phyloP scores from a whole-genome alignment of 2,329 filamentous ascomycete genomes.

The Ceratocystis harringtonii region DNA sequence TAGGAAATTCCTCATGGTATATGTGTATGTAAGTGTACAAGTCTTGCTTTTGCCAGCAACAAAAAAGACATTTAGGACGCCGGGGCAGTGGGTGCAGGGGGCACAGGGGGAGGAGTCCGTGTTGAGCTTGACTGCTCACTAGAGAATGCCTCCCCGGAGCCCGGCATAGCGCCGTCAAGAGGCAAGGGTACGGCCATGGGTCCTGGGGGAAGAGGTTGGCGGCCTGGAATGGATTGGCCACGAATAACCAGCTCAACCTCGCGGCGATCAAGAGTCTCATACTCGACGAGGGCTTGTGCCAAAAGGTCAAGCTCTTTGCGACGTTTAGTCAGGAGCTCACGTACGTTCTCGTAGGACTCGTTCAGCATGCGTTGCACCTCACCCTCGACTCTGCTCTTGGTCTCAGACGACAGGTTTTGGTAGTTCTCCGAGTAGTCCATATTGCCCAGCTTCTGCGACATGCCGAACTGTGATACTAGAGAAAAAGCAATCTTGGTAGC shows the following conservation, averaged over 20 bases:
- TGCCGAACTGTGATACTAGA: constrained; percentile 81
- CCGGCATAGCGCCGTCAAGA: constrained; percentile 11
- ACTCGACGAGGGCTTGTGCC: constrained; percentile 79
- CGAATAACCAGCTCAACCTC: constrained; percentile 84
- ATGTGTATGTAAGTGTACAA: constrained; percentile 6
- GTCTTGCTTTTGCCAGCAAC: not conserved
- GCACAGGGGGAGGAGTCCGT: constrained; percentile 12
- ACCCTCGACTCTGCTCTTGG: constrained; percentile 69
- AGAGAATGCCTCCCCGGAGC: constrained; percentile 15
- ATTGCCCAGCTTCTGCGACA: constrained; percentile 76
- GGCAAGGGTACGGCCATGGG: constrained; percentile 39
- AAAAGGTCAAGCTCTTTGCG: constrained; percentile 76
- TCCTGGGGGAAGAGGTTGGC: constrained; percentile 35
- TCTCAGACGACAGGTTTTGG: constrained; percentile 66
- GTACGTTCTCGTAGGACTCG: constrained; percentile 62
- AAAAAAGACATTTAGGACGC: constrained; percentile 8
- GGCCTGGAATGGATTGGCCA: constrained; percentile 64
- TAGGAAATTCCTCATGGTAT: not conserved
- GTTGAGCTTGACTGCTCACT: constrained; percentile 5
- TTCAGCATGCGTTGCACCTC: constrained; percentile 78
- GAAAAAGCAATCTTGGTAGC: constrained; percentile 72
- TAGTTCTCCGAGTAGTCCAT: constrained; percentile 78
- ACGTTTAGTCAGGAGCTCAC: constrained; percentile 54
- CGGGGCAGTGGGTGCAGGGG: constrained; percentile 11
- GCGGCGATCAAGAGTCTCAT: constrained; percentile 77